A percentile compares a stretch with the other conserved stretches of the same genome.
Conservation (phyloP, 208 protist genomes). For the Trypanosoma congolense region DNA sequence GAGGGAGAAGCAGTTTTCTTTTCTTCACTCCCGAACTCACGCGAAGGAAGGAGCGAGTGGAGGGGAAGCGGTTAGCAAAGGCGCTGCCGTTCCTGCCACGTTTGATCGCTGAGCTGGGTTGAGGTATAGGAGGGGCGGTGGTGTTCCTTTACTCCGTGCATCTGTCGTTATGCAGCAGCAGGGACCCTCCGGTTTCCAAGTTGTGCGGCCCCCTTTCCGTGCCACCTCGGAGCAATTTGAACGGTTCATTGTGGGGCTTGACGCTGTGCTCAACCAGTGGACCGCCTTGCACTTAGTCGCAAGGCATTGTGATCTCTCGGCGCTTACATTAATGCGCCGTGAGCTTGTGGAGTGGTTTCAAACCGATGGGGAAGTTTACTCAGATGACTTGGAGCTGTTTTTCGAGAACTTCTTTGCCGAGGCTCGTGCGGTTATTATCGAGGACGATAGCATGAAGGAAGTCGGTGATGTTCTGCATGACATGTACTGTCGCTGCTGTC, state of each 20-base stretch:
- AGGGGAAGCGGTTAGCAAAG: too few species aligned
- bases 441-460: constrained; percentile 87
- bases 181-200: constrained; percentile 14
- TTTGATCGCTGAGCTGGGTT: too few species aligned
- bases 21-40: too few species aligned
- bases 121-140: too few species aligned
- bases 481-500: constrained; percentile 84
- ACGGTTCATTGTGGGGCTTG: constrained; percentile 51
- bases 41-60: too few species aligned
- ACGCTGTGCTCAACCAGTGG: constrained; percentile 82
- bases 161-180: too few species aligned
- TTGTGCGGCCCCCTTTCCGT: constrained; percentile 31
- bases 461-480: constrained; percentile 71
- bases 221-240: constrained; percentile 64
- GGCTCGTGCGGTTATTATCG: constrained; percentile 57
- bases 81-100: too few species aligned
- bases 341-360: constrained; percentile 67
- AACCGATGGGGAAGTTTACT: constrained; percentile 72
- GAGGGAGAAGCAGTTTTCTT: too few species aligned
- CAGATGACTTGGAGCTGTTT: constrained; percentile 81
- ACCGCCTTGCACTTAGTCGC: constrained; percentile 80
- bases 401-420: constrained; percentile 84
- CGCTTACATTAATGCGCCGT: constrained; percentile 46
- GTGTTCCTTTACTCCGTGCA: too few species aligned
- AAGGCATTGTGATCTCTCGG: constrained; percentile 59